Conservation (phyloP, 2,329 filamentous ascomycete genomes). For the Colletotrichum navitas region DNA sequence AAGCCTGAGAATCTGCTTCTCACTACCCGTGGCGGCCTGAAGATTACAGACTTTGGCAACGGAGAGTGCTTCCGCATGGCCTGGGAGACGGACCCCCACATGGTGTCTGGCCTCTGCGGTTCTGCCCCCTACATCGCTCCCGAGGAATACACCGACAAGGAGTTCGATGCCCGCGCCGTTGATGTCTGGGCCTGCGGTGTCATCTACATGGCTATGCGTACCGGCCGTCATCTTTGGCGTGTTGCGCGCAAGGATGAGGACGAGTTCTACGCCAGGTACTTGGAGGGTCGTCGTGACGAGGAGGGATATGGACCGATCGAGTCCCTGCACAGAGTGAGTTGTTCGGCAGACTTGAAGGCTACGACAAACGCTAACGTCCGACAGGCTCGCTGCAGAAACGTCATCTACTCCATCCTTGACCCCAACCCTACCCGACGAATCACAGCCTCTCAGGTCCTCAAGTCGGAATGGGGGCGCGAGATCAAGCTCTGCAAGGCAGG, state of each 20-base stretch:
- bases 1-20: constrained; percentile 97
- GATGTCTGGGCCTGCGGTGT: constrained; percentile 99
- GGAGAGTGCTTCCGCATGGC: constrained; percentile 99
- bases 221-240: constrained; percentile 94
- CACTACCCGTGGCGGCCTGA: constrained; percentile 91
- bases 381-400: constrained; percentile 95
- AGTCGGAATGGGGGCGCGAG: constrained; percentile 98
- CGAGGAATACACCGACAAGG: constrained; percentile 94
- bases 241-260: constrained; percentile 98
- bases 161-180: constrained; percentile 97
- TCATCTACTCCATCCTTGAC: constrained; percentile 98
- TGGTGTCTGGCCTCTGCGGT: constrained; percentile 96
- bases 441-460: constrained; percentile 94
- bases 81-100: constrained; percentile 98
- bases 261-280: constrained; percentile 95
- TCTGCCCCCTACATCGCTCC: constrained; percentile 98
- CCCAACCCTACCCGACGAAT: constrained; percentile 93
- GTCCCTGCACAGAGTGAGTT: constrained; percentile 89
- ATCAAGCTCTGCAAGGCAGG: constrained; percentile 97
- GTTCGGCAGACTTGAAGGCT: neutral
- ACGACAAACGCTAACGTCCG: constrained; percentile 14
- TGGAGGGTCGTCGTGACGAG: constrained; percentile 92
- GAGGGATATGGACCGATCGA: constrained; percentile 97
- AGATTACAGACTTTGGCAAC: constrained; percentile 99
- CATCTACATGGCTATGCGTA: constrained; percentile 99